Conservation (phyloP, 1,139 yeast species). For the Blastobotrys serpentis region DNA sequence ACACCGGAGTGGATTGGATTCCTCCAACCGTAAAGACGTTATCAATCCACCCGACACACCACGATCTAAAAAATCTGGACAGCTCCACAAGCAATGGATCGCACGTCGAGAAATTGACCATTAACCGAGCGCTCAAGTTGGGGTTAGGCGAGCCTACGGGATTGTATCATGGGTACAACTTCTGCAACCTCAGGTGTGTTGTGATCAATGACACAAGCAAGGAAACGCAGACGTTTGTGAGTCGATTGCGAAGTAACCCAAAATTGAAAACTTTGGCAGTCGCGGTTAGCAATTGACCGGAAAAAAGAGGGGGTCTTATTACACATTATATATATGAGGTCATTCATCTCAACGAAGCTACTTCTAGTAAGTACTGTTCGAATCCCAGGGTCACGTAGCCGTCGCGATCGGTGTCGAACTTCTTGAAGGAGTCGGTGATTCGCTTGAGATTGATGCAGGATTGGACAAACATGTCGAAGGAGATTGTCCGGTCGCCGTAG, state of each 20-base stretch:
- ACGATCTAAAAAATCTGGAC: not conserved
- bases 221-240: not conserved
- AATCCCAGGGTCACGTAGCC: constrained; percentile 77
- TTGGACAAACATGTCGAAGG: constrained; percentile 82
- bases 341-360: constrained; percentile 28
- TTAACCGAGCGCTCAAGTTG: not conserved
- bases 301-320: not conserved
- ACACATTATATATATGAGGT: not conserved
- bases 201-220: not conserved
- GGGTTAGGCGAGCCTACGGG: constrained; percentile 4
- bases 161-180: constrained; percentile 2
- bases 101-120: not conserved
- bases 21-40: not conserved
- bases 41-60: constrained; percentile 7
- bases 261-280: not conserved
- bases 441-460: constrained; percentile 73
- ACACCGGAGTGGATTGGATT: constrained; percentile 2
- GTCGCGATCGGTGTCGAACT: constrained; percentile 70
- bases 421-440: constrained; percentile 75
- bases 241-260: not conserved
- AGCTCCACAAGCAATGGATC: not conserved
- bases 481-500: constrained; percentile 55
- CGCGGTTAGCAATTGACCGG: not conserved
- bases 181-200: not conserved
- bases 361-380: constrained; percentile 73